A percentile compares a stretch with the other conserved stretches of the same genome.
Evolutionary conservation across 441 rosid genomes (phyloP).

Genomic region (Gossypium gossypioides): DNA sequence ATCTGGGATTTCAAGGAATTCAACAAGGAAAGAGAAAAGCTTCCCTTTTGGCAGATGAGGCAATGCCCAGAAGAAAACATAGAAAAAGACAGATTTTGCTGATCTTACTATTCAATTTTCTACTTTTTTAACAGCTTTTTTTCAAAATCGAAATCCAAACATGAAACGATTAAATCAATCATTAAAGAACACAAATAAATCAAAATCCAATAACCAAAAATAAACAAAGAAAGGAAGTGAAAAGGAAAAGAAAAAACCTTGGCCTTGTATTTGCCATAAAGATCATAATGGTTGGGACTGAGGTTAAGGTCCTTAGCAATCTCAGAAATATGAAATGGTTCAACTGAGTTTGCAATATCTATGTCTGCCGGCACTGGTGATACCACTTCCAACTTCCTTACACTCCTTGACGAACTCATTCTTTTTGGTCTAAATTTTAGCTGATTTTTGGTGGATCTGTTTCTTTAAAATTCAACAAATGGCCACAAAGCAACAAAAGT

Average conservation of each 20-base stretch:
- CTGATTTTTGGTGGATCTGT: not conserved
- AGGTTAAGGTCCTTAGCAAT: conserved; percentile 75
- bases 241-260: conserved; percentile 38
- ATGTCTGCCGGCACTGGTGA: conserved; percentile 96
- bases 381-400: conserved; percentile 57
- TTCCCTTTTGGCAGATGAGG: not conserved
- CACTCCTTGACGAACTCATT: conserved; percentile 46
- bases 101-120: no score
- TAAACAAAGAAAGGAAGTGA: not conserved
- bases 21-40: conserved; percentile 2
- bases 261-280: conserved; percentile 89
- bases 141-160: not conserved
- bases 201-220: not conserved
- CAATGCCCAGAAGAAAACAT: not conserved
- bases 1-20: not conserved
- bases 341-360: conserved; percentile 82
- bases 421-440: not conserved
- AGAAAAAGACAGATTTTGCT: not conserved
- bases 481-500: not conserved
- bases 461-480: not conserved
- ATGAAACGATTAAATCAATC: not conserved
- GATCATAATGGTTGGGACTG: conserved; percentile 66
- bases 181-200: not conserved
- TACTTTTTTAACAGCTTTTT: not conserved
- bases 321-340: conserved; percentile 75